Evolutionary conservation across 768 basidiomycete genomes (phyloP).

Genomic region (Dioszegia hungarica): DNA sequence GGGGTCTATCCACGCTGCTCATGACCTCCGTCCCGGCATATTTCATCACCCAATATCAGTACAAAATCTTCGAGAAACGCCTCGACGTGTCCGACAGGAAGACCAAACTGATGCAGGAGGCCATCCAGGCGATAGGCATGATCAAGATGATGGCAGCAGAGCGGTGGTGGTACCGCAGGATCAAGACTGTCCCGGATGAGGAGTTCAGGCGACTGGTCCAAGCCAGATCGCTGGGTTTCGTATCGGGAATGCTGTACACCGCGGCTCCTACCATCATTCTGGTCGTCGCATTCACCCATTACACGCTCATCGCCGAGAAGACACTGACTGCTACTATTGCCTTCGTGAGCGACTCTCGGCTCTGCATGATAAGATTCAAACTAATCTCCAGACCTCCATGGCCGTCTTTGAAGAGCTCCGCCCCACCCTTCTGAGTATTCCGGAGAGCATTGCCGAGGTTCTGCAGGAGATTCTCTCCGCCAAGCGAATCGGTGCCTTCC

Average conservation of each 20-base stretch:
- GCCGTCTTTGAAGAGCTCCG: slow-evolving; percentile 36
- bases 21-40: slow-evolving; percentile 29
- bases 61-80: slow-evolving; percentile 27
- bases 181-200: slow-evolving; percentile 23
- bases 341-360: slow-evolving; percentile 39
- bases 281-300: slow-evolving; percentile 37
- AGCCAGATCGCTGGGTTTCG: slow-evolving; percentile 10
- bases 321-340: slow-evolving; percentile 31
- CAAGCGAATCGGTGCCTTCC: slow-evolving; percentile 26
- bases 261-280: slow-evolving; percentile 25
- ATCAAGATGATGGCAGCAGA: slow-evolving; percentile 42
- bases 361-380: not conserved
- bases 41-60: slow-evolving; percentile 26
- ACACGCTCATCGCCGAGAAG: slow-evolving; percentile 30
- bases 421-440: slow-evolving; percentile 17
- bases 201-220: slow-evolving; percentile 22
- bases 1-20: slow-evolving; percentile 28
- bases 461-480: slow-evolving; percentile 27
- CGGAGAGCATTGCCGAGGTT: slow-evolving; percentile 12
- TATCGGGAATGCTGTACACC: slow-evolving; percentile 24
- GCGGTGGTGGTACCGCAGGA: slow-evolving; percentile 28
- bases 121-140: slow-evolving; percentile 37
- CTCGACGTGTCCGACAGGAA: slow-evolving; percentile 22
- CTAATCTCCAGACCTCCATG: slow-evolving; percentile 27
- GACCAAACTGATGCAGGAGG: slow-evolving; percentile 32